Evolutionary conservation across 352 stramenopile genomes (phyloP), one percentile per base, ranked within the genome.

Genomic region (Pythium sukuiense): DNA sequence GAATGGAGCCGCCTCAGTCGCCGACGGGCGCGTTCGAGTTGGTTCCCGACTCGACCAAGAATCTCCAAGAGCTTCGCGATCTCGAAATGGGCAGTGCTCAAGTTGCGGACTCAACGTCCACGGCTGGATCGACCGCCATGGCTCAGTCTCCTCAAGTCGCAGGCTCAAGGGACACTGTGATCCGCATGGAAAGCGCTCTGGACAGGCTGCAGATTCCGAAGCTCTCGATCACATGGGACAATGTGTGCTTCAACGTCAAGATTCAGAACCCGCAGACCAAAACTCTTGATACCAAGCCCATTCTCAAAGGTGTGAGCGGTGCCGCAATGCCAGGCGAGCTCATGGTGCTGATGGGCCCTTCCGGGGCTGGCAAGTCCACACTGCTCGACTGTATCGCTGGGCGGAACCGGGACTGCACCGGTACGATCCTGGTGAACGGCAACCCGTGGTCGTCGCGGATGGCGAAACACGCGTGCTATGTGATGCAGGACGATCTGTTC

Each of bases 401-500:
- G 4, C 71, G 77, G 0, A 87, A 85, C 46, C 52, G 26, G 11
- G 61, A 48, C 18, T 73, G 64, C 50, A 73, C 62, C 11, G 76
- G 73, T 29, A 60, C 4, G 37, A 64, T 83, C 39, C 61, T 73
- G 1, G 63, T 81, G 46, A 83, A 84, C 53, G 78, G 74, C 29
- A 62, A 75, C 29, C 69, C 69, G 6, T 87, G 76, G 78, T 72
- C 41, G 6, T 71, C 79, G 35, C 55, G 48, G 6, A 74, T 68
- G 5, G 73, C 71, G 63, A 84, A 83, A 48, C 72, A 73, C 16
- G 46, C 76, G 14, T 86, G 76, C 53, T 97, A 96, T 63, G 85
- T 97, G 26, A 92, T 92, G 74, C 89, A 97, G 67, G 93, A 98
- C 65, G 90, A 98, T 72, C 75, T 97, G n/a, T 82, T 98, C 46